These are phyloP conservation scores for Staphylotrichum tortipilum DNA, from an alignment of 495 filamentous ascomycete genomes.

Conservation along the genomic window DNA sequence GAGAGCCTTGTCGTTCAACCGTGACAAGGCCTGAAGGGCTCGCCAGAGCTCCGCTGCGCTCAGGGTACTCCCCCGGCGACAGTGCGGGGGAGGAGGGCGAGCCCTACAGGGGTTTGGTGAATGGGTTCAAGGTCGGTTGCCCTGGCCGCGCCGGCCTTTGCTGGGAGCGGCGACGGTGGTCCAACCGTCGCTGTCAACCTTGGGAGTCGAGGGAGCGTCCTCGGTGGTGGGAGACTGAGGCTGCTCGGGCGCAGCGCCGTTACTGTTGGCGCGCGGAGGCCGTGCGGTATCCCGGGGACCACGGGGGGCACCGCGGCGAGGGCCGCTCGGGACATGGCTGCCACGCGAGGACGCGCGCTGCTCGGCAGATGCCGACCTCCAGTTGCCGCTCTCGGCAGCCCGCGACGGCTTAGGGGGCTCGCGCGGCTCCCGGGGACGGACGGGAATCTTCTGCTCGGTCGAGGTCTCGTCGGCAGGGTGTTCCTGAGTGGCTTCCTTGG, in stretches of 20 bases:
- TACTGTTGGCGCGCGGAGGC: constrained; percentile 39
- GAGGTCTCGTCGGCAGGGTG: constrained; percentile 27
- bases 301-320: constrained; percentile 33
- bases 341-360: constrained; percentile 31
- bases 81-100: too few species aligned
- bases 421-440: constrained; percentile 19
- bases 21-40: background rate
- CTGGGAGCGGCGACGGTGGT: constrained; percentile 67
- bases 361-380: constrained; percentile 39
- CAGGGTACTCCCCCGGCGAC: background rate
- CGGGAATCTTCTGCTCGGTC: constrained; percentile 27
- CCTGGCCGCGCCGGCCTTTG: constrained; percentile 36
- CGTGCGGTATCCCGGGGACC: constrained; percentile 36
- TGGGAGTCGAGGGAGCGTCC: constrained; percentile 20
- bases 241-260: constrained; percentile 21
- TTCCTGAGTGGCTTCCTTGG: constrained; percentile 49
- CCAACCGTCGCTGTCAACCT: constrained; percentile 64
- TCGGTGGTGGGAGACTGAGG: constrained; percentile 24
- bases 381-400: constrained; percentile 43
- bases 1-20: too few species aligned
- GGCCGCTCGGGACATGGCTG: constrained; percentile 27
- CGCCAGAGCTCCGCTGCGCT: background rate
- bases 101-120: too few species aligned
- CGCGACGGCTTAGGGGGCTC: constrained; percentile 28
- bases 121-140: constrained; percentile 20